Evolutionary conservation across 495 filamentous ascomycete species (phyloP).

Genomic region (Massariosphaeria phaeospora): DNA sequence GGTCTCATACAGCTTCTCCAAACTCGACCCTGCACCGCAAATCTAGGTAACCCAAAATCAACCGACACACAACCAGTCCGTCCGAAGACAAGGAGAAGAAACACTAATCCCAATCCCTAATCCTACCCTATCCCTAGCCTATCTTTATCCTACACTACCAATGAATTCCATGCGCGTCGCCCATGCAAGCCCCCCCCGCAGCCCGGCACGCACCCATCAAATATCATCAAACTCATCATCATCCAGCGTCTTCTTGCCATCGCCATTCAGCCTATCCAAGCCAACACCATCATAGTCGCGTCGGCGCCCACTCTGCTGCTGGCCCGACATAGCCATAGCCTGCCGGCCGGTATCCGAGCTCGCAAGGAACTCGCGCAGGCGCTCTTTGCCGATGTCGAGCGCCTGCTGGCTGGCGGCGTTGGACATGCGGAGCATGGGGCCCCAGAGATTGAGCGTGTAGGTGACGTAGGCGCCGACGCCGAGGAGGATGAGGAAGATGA

Average conservation of each 20-base stretch:
- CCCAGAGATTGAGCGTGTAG: slow-evolving; percentile 89
- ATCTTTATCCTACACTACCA: neutral
- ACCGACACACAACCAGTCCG: too few relatives aligned
- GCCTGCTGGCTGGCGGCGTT: slow-evolving; percentile 84
- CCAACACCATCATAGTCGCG: slow-evolving; percentile 47
- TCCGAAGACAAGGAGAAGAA: too few relatives aligned
- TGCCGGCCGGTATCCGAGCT: slow-evolving; percentile 72
- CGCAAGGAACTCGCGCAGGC: slow-evolving; percentile 80
- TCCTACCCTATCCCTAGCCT: too few relatives aligned
- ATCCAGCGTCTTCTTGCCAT: slow-evolving; percentile 49
- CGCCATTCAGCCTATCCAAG: slow-evolving; percentile 57
- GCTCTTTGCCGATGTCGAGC: slow-evolving; percentile 81
- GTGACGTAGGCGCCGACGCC: slow-evolving; percentile 77
- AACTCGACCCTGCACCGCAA: too few relatives aligned
- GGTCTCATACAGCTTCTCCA: too few relatives aligned
- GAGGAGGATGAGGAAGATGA: slow-evolving; percentile 75
- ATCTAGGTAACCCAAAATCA: too few relatives aligned
- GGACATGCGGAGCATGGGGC: slow-evolving; percentile 89
- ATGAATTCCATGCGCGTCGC: neutral
- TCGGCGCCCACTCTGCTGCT: neutral
- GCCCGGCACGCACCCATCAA: slow-evolving; percentile 31
- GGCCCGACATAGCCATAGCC: slow-evolving; percentile 61
- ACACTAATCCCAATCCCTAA: too few relatives aligned
- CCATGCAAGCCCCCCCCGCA: too few relatives aligned
- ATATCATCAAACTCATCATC: slow-evolving; percentile 49